These are phyloP conservation scores for Cercospora zeae-maydis DNA, from an alignment of 2,329 filamentous ascomycete genomes.

Conservation along the genomic window DNA sequence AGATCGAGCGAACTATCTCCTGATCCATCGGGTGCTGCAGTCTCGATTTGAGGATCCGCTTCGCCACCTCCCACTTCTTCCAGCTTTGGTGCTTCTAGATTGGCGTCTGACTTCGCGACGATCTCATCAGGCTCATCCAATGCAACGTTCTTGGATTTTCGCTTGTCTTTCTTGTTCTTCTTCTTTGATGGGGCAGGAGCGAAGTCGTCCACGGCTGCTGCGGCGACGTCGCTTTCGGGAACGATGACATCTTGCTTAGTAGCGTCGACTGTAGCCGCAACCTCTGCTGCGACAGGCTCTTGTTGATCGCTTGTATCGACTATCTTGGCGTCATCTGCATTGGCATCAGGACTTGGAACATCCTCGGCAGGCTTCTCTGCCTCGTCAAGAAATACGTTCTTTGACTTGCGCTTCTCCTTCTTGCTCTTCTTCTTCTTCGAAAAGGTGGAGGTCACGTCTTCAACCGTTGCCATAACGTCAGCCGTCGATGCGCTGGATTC, in stretches of 20 bases:
- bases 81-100: not conserved
- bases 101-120: not conserved
- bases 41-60: not conserved
- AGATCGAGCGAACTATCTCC: not conserved
- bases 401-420: conserved; percentile 16
- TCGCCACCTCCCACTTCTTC: not conserved
- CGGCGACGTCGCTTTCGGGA: not conserved
- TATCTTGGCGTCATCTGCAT: not conserved
- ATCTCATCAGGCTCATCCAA: not conserved
- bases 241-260: not conserved
- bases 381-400: not conserved
- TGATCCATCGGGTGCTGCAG: not conserved
- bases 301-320: not conserved
- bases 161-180: conserved; percentile 29
- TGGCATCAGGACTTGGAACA: not conserved
- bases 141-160: conserved; percentile 15
- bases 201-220: conserved; percentile 15
- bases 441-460: conserved; percentile 1
- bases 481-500: not conserved
- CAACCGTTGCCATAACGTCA: not conserved
- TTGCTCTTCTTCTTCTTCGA: conserved; percentile 25
- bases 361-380: not conserved
- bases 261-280: not conserved
- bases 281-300: not conserved
- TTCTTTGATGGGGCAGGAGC: conserved; percentile 20